These are phyloP conservation scores for Globisporangium iwayamae DNA, from an alignment of 352 stramenopile genomes.

Conservation along the genomic window DNA sequence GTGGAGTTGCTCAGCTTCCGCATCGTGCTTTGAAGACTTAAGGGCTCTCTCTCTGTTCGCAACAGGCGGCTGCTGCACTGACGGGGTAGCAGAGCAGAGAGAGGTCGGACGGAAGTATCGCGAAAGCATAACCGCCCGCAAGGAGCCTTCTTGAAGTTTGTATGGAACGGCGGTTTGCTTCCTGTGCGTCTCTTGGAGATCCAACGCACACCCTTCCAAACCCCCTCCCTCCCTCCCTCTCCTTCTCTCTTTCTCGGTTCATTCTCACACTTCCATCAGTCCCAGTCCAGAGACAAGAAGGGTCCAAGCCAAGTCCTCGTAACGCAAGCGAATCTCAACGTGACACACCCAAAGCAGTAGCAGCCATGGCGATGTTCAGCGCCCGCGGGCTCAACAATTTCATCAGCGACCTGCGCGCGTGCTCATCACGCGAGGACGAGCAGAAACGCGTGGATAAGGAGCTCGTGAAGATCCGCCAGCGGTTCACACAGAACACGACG, in stretches of 20 bases:
- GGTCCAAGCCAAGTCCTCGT: not conserved
- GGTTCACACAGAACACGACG: constrained; percentile 89
- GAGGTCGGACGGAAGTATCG: not conserved
- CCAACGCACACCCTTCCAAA: not conserved
- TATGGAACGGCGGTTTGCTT: constrained; percentile 1
- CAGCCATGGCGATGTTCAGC: constrained; percentile 72
- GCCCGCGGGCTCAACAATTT: constrained; percentile 81
- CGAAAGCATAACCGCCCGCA: constrained; percentile 4
- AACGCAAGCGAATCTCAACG: not conserved
- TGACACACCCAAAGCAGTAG: not conserved
- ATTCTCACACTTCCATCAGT: constrained; percentile 5
- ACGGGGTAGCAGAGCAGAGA: not conserved
- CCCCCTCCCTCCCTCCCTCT: not conserved
- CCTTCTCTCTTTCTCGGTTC: not conserved
- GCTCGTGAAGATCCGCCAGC: constrained; percentile 96
- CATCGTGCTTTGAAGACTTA: not conserved
- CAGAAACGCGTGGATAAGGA: constrained; percentile 96
- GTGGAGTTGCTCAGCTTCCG: too few relatives aligned
- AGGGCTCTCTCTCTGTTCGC: too few relatives aligned
- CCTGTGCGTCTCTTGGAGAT: not conserved
- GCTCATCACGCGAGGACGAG: constrained; percentile 90
- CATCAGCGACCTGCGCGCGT: constrained; percentile 73
- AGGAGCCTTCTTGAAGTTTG: constrained; percentile 2
- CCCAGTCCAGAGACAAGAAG: not conserved
- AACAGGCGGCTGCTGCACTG: too few relatives aligned